Evolutionary conservation across 345 rosid genomes (phyloP).

Genomic region (Cardamine chenopodiifolia): DNA sequence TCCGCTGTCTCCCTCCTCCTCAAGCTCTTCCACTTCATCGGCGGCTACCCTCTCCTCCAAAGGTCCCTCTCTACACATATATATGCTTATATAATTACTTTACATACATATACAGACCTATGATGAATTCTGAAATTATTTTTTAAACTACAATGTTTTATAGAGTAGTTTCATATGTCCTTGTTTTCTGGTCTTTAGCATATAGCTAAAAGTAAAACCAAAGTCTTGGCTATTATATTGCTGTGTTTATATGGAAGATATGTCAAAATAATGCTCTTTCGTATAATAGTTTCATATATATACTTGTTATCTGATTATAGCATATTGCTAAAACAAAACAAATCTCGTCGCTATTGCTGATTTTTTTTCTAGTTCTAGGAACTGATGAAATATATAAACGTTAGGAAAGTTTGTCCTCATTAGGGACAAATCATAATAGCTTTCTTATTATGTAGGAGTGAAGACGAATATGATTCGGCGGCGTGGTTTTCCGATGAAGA

Average conservation of each 20-base stretch:
- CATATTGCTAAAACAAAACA: not conserved
- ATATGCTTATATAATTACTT: no score
- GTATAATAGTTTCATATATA: not conserved
- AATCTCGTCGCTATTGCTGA: not conserved
- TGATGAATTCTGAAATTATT: no score
- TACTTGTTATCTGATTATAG: not conserved
- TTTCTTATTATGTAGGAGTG: conserved; percentile 50
- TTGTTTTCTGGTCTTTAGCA: not conserved
- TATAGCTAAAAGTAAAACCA: not conserved
- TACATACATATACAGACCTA: no score
- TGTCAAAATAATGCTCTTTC: not conserved
- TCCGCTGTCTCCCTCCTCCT: conserved; percentile 63
- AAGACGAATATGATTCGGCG: conserved; percentile 57
- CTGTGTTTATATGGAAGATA: not conserved
- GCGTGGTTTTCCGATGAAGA: conserved; percentile 61
- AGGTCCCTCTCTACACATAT: conserved; percentile 45
- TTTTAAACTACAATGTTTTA: no score
- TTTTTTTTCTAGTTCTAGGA: not conserved
- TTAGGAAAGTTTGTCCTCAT: not conserved
- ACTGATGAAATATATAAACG: not conserved
- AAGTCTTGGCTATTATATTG: not conserved
- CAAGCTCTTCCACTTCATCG: conserved; percentile 62
- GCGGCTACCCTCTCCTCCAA: conserved; percentile 63
- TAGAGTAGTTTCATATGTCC: not conserved
- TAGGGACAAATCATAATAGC: not conserved